Percentiles rank a stretch among this genome's conserved stretches.
These are phyloP conservation scores for Daldinia caldariorum DNA, from an alignment of 495 filamentous ascomycete genomes.

Conservation along the genomic window DNA sequence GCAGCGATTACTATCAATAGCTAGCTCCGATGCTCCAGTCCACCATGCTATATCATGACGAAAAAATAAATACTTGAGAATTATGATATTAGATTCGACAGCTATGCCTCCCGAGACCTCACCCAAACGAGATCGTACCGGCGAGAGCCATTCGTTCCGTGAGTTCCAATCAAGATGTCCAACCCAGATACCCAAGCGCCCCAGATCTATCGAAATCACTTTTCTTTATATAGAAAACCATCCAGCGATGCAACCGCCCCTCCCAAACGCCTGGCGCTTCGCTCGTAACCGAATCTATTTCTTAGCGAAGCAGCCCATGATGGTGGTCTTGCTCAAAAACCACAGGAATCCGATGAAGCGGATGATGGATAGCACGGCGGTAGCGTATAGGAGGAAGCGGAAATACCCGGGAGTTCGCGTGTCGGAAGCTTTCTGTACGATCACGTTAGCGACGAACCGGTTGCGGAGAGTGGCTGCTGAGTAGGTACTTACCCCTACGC, in stretches of 20 bases:
- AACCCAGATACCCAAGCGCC: neutral
- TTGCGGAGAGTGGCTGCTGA: slow-evolving; percentile 36
- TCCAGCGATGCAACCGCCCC: neutral
- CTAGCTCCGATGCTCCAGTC: neutral
- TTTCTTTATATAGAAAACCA: neutral
- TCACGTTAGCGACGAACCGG: neutral
- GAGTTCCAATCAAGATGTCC: neutral
- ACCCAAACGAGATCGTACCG: no score
- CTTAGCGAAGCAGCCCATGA: neutral
- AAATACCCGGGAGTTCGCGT: slow-evolving; percentile 88
- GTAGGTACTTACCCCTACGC: slow-evolving; percentile 74
- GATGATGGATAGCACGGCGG: slow-evolving; percentile 80
- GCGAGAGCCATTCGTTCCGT: no score
- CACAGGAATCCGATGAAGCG: slow-evolving; percentile 91
- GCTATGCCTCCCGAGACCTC: no score
- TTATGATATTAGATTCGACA: no score
- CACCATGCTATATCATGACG: neutral
- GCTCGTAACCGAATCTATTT: neutral
- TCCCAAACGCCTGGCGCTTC: neutral
- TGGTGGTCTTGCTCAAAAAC: slow-evolving; percentile 68
- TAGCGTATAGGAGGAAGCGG: slow-evolving; percentile 88
- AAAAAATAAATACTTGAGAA: no score
- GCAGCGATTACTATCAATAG: no score
- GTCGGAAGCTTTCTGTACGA: slow-evolving; percentile 44
- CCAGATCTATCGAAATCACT: neutral